Percentiles rank a stretch among this genome's conserved stretches.
These are phyloP conservation scores for Knufia fluminis DNA, from an alignment of 2,329 filamentous ascomycete species.

Conservation along the genomic window DNA sequence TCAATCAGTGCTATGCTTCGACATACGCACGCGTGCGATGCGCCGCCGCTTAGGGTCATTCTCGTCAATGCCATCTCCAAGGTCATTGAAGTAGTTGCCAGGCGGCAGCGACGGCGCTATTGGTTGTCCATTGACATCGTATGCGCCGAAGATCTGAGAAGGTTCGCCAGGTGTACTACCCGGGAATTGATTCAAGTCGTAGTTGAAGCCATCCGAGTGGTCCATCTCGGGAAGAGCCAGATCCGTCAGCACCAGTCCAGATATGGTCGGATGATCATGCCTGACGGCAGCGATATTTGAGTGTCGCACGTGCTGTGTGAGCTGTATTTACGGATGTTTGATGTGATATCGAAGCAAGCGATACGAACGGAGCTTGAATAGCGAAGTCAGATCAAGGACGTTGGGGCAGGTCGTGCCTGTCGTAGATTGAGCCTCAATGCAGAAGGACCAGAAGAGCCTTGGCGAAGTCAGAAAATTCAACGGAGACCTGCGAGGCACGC, in stretches of 20 bases:
- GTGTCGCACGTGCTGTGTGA: no score
- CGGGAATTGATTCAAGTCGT: conserved; percentile 41
- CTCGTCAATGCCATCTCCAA: conserved; percentile 42
- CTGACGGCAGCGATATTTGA: not conserved
- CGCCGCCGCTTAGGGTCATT: conserved; percentile 81
- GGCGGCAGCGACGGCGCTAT: conserved; percentile 41
- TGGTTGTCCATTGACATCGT: conserved; percentile 51
- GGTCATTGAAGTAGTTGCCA: conserved; percentile 34
- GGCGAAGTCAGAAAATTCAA: no score
- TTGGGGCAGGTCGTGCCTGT: no score
- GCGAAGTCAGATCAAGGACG: no score
- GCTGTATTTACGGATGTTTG: no score
- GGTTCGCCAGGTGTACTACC: conserved; percentile 47
- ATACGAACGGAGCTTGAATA: no score
- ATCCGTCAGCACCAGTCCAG: not conserved
- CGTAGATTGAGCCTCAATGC: no score
- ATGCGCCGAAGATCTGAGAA: conserved; percentile 60
- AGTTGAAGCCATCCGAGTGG: conserved; percentile 30
- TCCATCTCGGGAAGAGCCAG: not conserved
- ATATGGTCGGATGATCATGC: not conserved
- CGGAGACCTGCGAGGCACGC: no score
- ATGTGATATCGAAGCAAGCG: no score
- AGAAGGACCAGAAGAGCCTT: no score
- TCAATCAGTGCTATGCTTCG: conserved; percentile 2
- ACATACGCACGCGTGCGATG: conserved; percentile 65